Evolutionary conservation across 352 stramenopile genomes (phyloP).

Genomic region (Phytophthora fragariaefolia): DNA sequence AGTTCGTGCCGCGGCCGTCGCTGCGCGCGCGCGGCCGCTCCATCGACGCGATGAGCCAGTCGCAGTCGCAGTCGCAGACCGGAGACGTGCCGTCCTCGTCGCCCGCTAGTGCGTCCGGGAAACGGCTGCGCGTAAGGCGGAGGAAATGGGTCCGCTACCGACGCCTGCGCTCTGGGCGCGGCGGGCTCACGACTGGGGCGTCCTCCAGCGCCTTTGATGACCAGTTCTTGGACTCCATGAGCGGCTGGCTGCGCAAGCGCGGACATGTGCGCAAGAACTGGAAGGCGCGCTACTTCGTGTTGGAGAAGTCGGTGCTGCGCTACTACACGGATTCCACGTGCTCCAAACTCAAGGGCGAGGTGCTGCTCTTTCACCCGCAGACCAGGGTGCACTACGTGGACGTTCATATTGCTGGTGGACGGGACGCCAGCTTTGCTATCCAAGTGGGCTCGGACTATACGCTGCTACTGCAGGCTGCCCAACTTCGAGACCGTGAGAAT

Average conservation of each 20-base stretch:
- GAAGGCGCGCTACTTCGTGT: conserved; percentile 79
- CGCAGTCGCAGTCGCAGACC: neutral
- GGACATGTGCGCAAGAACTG: conserved; percentile 82
- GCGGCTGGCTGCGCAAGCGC: conserved; percentile 71
- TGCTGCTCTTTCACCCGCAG: conserved; percentile 79
- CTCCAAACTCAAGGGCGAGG: conserved; percentile 71
- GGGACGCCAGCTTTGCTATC: conserved; percentile 68
- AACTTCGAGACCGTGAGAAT: conserved; percentile 68
- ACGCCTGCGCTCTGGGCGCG: conserved; percentile 33
- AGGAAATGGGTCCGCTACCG: conserved; percentile 78
- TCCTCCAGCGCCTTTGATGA: conserved; percentile 65
- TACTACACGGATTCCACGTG: conserved; percentile 69
- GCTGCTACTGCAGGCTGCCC: conserved; percentile 62
- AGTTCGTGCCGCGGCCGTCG: conserved; percentile 47
- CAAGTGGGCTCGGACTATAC: conserved; percentile 68
- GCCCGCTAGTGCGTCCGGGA: conserved; percentile 38
- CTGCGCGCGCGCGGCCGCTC: conserved; percentile 30
- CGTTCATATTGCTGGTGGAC: conserved; percentile 55
- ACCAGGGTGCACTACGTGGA: conserved; percentile 75
- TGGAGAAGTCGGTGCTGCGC: conserved; percentile 68
- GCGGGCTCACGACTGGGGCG: conserved; percentile 1
- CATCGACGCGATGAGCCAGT: conserved; percentile 32
- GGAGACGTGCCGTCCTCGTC: conserved; percentile 31
- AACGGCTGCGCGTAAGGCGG: conserved; percentile 54
- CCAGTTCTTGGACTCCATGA: conserved; percentile 73